Evolutionary conservation across 2,329 filamentous ascomycete genomes (phyloP).

Genomic region (Fusarium stilboides): DNA sequence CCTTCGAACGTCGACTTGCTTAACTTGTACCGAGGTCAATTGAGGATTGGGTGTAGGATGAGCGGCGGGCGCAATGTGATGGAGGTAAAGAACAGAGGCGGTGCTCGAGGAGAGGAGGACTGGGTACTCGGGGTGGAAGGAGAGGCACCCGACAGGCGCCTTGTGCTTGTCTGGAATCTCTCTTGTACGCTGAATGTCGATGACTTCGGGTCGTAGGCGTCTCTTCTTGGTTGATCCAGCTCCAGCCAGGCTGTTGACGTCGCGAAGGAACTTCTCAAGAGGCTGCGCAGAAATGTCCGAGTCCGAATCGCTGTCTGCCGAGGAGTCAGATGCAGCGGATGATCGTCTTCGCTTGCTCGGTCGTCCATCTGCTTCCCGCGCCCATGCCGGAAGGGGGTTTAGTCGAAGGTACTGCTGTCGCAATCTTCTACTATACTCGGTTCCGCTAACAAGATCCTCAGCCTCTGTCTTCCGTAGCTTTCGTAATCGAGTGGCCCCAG

Average conservation of each 20-base stretch:
- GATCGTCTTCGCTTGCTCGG: constrained; percentile 68
- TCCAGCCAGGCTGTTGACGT: constrained; percentile 76
- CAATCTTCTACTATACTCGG: constrained; percentile 86
- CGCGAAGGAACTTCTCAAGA: constrained; percentile 83
- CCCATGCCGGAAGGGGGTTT: constrained; percentile 75
- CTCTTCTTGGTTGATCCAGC: constrained; percentile 70
- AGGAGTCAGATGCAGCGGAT: constrained; percentile 66
- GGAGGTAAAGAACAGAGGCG: constrained; percentile 87
- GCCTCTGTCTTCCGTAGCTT: constrained; percentile 86
- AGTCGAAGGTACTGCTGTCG: constrained; percentile 80
- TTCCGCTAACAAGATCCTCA: constrained; percentile 89
- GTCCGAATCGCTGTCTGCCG: constrained; percentile 71
- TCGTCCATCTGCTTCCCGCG: constrained; percentile 64
- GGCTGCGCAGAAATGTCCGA: constrained; percentile 79
- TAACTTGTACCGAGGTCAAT: constrained; percentile 90
- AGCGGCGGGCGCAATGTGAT: constrained; percentile 86
- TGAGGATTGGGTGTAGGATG: constrained; percentile 87
- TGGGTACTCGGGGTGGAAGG: constrained; percentile 90
- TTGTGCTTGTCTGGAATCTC: constrained; percentile 86
- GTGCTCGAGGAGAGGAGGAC: constrained; percentile 91
- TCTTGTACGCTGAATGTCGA: constrained; percentile 91
- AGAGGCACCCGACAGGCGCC: constrained; percentile 84
- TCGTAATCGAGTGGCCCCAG: constrained; percentile 79
- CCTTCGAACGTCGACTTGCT: constrained; percentile 85
- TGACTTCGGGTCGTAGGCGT: constrained; percentile 86